These are phyloP conservation scores for Cordia subcordata DNA, from an alignment of 257 asterid genomes.

Conservation along the genomic window DNA sequence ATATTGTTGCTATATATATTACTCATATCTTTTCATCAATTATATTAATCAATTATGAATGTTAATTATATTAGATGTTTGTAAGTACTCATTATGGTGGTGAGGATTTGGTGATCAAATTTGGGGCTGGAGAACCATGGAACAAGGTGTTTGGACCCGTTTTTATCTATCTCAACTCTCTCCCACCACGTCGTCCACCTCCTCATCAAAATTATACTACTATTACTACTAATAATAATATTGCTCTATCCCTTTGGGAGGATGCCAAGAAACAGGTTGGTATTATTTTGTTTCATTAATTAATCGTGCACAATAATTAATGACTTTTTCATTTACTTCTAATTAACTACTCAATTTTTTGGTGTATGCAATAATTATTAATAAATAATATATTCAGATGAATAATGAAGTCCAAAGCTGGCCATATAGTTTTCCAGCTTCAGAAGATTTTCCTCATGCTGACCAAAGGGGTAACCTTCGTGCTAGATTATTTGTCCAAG, in stretches of 20 bases:
- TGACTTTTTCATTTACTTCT: too few relatives aligned
- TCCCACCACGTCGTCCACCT: too few relatives aligned
- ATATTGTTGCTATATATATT: background rate
- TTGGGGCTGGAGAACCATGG: constrained; percentile 39
- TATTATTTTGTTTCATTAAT: too few relatives aligned
- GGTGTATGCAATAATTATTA: background rate
- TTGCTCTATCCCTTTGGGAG: constrained; percentile 33
- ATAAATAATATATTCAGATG: constrained; percentile 32
- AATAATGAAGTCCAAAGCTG: constrained; percentile 41
- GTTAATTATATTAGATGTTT: constrained; percentile 31
- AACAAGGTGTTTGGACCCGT: constrained; percentile 62
- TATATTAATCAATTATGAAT: too few relatives aligned
- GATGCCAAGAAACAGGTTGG: constrained; percentile 52
- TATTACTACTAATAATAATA: constrained; percentile 22
- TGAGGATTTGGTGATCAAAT: constrained; percentile 37
- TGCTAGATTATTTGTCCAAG: constrained; percentile 68
- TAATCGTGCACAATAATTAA: too few relatives aligned
- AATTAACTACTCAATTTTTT: too few relatives aligned
- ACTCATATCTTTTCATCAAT: too few relatives aligned
- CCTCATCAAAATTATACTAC: too few relatives aligned
- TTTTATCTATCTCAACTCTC: constrained; percentile 40
- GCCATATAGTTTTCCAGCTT: constrained; percentile 83
- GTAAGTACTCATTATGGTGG: constrained; percentile 58
- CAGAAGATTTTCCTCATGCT: constrained; percentile 56
- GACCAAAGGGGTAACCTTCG: constrained; percentile 57